Base-by-base conservation (phyloP, 495 filamentous ascomycete species). In the Apiosordaria backusii region DNA sequence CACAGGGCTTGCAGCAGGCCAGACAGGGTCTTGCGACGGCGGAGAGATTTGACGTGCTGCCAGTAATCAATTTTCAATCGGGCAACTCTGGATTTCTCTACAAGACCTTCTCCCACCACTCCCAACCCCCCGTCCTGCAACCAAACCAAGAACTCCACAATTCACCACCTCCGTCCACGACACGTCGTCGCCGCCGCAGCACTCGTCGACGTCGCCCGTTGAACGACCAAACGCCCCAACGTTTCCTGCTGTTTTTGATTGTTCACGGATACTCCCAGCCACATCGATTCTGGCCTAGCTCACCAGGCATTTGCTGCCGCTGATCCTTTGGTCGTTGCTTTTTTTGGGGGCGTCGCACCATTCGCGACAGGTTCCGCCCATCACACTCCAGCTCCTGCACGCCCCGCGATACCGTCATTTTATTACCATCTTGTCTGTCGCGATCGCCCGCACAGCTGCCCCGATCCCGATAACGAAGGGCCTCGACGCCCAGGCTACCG, bases 51-150 rank as follows among this genome's bases (percentile, higher is more conserved):
- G 65, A 60, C 24, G 64, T 66, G 52, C 52, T 55, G 52, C 52
- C 52, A n/a, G 52, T 55, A 55, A 55, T 55, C 68, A 68, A 68
- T 66, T 70, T 72, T 72, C 71, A 65, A 71, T 74, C 72, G 72
- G 70, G 67, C 68, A 53, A 66, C 66, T 66, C 60, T 67, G 21
- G 55, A 25, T 50, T 19, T 57, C 13, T 29, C 23, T 58, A 21
- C 16, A 15, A 57, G 13, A 22, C 53, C 6, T 5, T 7, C 52
- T 60, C 23, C 57, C 26, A 60, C 26, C 57, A 60, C 57, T 29
- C 57, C 72, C 72, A 76, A 73, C 71, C 74, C 74, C 74, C 70
- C 71, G 66, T 67, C 35, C 67, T 45, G 64, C 65, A 74, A 57
- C 35, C 53, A 57, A 59, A 23, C 24, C 24, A 10, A 19, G 24